These are phyloP conservation scores for Neonectria hederae DNA, from an alignment of 2,329 filamentous ascomycete genomes.

Conservation along the genomic window DNA sequence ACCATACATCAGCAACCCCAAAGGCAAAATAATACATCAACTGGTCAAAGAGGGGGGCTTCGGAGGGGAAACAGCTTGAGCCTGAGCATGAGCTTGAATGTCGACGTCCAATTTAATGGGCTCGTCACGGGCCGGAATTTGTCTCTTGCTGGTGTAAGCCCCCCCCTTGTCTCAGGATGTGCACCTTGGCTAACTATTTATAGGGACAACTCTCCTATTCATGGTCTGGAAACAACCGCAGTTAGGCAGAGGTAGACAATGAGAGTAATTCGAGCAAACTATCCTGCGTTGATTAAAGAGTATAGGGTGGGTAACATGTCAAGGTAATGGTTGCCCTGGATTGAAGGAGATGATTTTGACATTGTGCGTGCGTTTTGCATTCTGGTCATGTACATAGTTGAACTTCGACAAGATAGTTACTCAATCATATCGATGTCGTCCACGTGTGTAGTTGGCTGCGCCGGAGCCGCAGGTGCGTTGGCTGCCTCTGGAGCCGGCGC, in stretches of 20 bases:
- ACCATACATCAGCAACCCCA: constrained; percentile 31
- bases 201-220: constrained; percentile 39
- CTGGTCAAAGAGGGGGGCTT: constrained; percentile 5
- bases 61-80: constrained; percentile 36
- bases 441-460: constrained; percentile 34
- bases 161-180: neutral
- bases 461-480: constrained; percentile 32
- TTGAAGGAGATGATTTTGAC: constrained; percentile 32
- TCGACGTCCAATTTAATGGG: constrained; percentile 39
- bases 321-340: constrained; percentile 17
- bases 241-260: neutral
- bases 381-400: constrained; percentile 41
- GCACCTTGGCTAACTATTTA: constrained; percentile 14
- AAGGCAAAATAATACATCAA: constrained; percentile 6
- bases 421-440: constrained; percentile 79
- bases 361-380: constrained; percentile 33
- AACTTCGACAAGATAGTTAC: constrained; percentile 46
- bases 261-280: neutral
- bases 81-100: constrained; percentile 39
- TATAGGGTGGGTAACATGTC: neutral
- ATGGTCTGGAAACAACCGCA: constrained; percentile 26
- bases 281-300: neutral
- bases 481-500: constrained; percentile 48
- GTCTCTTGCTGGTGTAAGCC: constrained; percentile 37
- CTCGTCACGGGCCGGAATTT: constrained; percentile 39